Conservation (phyloP, 805 yeast genomes). For the Starmerella roubikii region DNA sequence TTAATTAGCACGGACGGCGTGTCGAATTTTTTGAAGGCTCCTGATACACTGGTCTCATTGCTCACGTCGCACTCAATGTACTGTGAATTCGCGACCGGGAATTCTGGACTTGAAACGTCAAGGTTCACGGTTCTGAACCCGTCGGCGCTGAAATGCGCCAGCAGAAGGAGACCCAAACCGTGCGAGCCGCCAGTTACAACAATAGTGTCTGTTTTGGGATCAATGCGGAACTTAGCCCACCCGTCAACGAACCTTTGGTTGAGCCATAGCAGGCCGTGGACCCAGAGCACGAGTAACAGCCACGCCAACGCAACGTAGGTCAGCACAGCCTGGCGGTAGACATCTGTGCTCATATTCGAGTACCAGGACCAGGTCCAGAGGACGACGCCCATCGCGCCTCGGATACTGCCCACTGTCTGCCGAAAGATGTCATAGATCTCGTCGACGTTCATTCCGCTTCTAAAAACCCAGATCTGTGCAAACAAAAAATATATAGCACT, state of each 20-base stretch:
- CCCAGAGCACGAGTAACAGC: not conserved
- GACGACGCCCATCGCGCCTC: constrained; percentile 13
- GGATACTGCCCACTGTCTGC: constrained; percentile 12
- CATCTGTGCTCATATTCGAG: constrained; percentile 1
- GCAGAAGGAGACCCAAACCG: constrained; percentile 21
- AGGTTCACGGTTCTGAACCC: constrained; percentile 14
- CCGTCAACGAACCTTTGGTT: constrained; percentile 2
- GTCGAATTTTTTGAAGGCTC: constrained; percentile 61
- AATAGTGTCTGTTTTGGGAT: constrained; percentile 9
- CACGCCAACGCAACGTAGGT: constrained; percentile 3
- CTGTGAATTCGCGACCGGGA: constrained; percentile 8
- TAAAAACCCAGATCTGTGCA: too few species aligned
- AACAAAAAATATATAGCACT: too few species aligned
- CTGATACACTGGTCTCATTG: constrained; percentile 34
- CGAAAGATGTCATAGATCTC: constrained; percentile 8
- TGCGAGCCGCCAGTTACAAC: constrained; percentile 21
- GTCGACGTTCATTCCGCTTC: too few species aligned
- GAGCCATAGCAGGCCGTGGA: not conserved
- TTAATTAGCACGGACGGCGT: constrained; percentile 63
- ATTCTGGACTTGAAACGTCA: constrained; percentile 13
- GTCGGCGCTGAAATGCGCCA: constrained; percentile 15
- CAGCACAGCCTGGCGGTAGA: not conserved
- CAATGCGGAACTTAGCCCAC: constrained; percentile 1
- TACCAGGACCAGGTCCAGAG: constrained; percentile 11
- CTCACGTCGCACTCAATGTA: constrained; percentile 11